These are phyloP conservation scores for Firmiana major DNA, from an alignment of 345 rosid species.

Conservation along the genomic window DNA sequence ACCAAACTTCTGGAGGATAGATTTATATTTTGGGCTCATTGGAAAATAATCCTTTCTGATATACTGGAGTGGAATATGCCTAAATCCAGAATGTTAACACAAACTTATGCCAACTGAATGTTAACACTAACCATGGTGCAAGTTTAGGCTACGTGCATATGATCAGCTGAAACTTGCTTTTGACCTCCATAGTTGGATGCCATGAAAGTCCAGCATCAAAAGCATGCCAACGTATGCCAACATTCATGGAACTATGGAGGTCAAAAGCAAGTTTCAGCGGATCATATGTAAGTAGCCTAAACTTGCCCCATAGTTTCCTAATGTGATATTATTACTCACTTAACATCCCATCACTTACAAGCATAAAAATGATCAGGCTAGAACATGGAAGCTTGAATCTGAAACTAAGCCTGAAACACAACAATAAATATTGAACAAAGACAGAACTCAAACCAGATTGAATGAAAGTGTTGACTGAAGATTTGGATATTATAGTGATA, in stretches of 20 bases:
- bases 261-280: background rate
- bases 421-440: background rate
- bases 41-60: too few species aligned
- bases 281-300: background rate
- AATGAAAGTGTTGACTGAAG: background rate
- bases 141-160: background rate
- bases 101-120: background rate
- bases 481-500: background rate
- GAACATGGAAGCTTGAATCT: background rate
- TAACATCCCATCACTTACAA: background rate
- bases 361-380: background rate
- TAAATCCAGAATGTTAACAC: background rate
- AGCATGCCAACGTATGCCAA: too few species aligned
- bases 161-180: background rate
- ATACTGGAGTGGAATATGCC: background rate
- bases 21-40: background rate
- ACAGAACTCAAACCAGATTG: background rate
- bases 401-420: background rate
- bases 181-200: background rate
- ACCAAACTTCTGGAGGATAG: background rate
- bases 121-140: too few species aligned
- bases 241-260: background rate
- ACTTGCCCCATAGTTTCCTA: background rate
- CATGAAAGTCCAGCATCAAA: too few species aligned
- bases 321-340: background rate